These are phyloP conservation scores for Piromyces finnis DNA, from an alignment of 192 early-diverging fungal genomes.

Conservation along the genomic window DNA sequence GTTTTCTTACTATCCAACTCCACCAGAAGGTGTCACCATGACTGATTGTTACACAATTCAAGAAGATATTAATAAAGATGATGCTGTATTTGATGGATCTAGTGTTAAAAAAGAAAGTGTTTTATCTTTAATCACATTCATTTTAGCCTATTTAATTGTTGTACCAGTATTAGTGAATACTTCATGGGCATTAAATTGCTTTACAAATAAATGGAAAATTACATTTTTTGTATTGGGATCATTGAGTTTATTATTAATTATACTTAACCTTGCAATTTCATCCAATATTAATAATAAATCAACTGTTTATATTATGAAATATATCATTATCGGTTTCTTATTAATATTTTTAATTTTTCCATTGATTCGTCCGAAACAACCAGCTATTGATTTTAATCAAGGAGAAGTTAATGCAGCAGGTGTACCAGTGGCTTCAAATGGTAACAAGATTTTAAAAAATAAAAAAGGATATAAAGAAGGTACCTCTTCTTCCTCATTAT, in stretches of 20 bases:
- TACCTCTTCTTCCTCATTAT: not conserved
- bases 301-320: not conserved
- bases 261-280: not conserved
- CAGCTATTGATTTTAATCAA: not conserved
- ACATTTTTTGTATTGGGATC: not conserved
- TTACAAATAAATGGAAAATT: not conserved
- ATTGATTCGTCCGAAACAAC: not conserved
- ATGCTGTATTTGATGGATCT: not conserved
- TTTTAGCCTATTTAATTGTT: not conserved
- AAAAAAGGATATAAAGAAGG: not conserved
- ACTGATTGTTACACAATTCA: not conserved
- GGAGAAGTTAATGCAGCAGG: not conserved
- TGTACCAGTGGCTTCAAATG: not conserved
- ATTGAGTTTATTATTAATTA: not conserved
- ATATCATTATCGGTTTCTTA: not conserved
- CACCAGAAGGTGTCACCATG: not conserved
- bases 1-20: not conserved
- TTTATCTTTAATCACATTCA: not conserved
- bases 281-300: not conserved
- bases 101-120: not conserved
- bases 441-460: not conserved
- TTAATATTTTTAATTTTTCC: not conserved
- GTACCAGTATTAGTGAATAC: not conserved
- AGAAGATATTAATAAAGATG: not conserved
- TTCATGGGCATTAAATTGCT: not conserved